Evolutionary conservation across 2,329 filamentous ascomycete species (phyloP).

Genomic region (Blumeriella jaapii): DNA sequence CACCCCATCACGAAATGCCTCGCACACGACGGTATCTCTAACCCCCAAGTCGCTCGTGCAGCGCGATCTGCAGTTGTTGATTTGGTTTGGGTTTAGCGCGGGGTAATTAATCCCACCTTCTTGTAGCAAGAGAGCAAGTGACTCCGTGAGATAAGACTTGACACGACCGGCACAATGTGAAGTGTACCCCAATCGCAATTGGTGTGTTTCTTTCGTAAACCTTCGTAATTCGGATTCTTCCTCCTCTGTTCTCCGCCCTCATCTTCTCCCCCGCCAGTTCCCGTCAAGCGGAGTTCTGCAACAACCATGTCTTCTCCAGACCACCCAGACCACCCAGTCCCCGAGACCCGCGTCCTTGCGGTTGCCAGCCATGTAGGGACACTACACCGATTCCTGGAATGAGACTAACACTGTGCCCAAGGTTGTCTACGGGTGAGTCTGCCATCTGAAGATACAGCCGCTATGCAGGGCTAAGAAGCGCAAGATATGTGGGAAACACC

Average conservation of each 20-base stretch:
- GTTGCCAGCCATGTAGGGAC: constrained; percentile 85
- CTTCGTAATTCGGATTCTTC: not conserved
- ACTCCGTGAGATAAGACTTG: constrained; percentile 11
- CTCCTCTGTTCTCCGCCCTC: not conserved
- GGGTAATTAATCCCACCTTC: constrained; percentile 15
- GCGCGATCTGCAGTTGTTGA: constrained; percentile 4
- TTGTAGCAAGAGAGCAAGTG: constrained; percentile 1
- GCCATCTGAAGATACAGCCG: constrained; percentile 1
- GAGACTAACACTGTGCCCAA: constrained; percentile 30
- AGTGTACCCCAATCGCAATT: constrained; percentile 1
- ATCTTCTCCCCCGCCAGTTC: not conserved
- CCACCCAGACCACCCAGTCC: constrained; percentile 30
- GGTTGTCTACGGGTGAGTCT: constrained; percentile 63
- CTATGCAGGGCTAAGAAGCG: constrained; percentile 11
- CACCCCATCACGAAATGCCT: constrained; percentile 3
- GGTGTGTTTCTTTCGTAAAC: constrained; percentile 9
- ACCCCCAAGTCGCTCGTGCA: not conserved
- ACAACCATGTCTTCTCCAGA: not conserved
- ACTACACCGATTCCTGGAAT: constrained; percentile 7
- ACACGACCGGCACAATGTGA: too few species aligned
- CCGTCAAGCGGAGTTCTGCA: not conserved
- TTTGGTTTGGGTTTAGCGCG: constrained; percentile 16
- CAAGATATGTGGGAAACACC: constrained; percentile 92
- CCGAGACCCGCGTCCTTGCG: constrained; percentile 62
- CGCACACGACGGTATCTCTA: constrained; percentile 5